These are phyloP conservation scores for Panus rudis DNA, from an alignment of 768 basidiomycete species.

Conservation along the genomic window DNA sequence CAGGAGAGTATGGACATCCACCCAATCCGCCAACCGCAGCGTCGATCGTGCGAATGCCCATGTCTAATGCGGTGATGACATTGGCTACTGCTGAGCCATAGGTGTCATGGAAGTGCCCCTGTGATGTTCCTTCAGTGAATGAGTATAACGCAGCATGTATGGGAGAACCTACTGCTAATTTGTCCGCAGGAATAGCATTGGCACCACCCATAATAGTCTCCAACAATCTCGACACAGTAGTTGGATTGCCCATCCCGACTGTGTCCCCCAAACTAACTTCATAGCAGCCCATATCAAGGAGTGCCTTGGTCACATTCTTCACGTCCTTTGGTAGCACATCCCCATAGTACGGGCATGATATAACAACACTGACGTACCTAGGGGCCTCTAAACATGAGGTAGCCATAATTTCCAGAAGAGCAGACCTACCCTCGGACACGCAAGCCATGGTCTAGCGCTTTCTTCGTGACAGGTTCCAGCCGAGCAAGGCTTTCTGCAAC, in stretches of 20 bases:
- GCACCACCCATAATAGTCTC: constrained; percentile 59
- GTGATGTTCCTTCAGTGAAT: neutral
- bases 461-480: constrained; percentile 52
- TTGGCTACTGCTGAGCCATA: constrained; percentile 80
- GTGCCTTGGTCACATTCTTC: constrained; percentile 57
- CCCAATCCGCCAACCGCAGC: constrained; percentile 85
- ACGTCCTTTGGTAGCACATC: constrained; percentile 57
- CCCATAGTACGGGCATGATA: constrained; percentile 86
- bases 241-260: constrained; percentile 77
- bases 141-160: neutral
- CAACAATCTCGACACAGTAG: constrained; percentile 58
- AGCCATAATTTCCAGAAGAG: constrained; percentile 25
- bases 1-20: constrained; percentile 94
- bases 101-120: constrained; percentile 78
- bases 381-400: constrained; percentile 16
- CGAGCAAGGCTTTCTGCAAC: constrained; percentile 62
- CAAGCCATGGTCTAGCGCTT: constrained; percentile 55
- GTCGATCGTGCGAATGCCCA: constrained; percentile 79
- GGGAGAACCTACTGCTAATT: constrained; percentile 54
- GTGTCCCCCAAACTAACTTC: constrained; percentile 92
- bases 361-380: constrained; percentile 81
- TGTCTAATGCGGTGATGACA: constrained; percentile 58
- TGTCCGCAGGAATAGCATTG: constrained; percentile 48
- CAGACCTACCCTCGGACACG: constrained; percentile 67
- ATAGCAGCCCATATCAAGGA: constrained; percentile 90